Evolutionary conservation across 2,329 filamentous ascomycete genomes (phyloP), one percentile per base, ranked within the genome.

Genomic region (Ascochyta viciae-villosae): DNA sequence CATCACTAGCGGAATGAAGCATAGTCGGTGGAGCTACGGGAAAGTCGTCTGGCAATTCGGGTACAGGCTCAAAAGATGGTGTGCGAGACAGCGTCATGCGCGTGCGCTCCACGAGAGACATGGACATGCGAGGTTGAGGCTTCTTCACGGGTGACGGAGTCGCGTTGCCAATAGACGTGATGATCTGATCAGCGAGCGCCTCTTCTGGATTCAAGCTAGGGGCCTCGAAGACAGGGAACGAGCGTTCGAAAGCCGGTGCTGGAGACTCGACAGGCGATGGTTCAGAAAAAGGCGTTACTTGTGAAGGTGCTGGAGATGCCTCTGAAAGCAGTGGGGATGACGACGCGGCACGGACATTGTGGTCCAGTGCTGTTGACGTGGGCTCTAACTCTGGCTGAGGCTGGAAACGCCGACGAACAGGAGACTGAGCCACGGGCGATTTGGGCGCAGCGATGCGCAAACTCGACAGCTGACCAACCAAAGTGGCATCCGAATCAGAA

Each of bases 51-150:
- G 65, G 68, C 2, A 67, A 70, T 55, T 68, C 67, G 39, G 55
- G 55, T 27, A 67, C 71, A 53, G 61, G 67, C 29, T 60, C 65
- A 50, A 67, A 71, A 23, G 66, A 59, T 38, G 54, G 66, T 45
- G 58, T 70, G 51, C 64, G 73, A 12, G 77, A 75, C 74, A 82
- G 80, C 10, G 79, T 80, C 64, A 79, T 73, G 51, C 79, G 76
- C 10, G 80, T 79, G 40, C 80, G 75, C 55, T 83, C 81, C 4
- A 76, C 69, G 24, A 83, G 75, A 3, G 78, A 79, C 9, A 74
- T 71, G 5, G 78, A 79, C 38, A 74, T 75, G 8, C 72, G 75
- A 9, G 73, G 68, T 43, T 73, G 67, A 10, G 62, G 62, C n/a
- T 70, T 72, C 52, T 78, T 78, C 13, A 71, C 58, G 1, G 77